phyloP scores from a whole-genome alignment of 2,329 filamentous ascomycete genomes.

The Sclerotinia sclerotiorum region DNA sequence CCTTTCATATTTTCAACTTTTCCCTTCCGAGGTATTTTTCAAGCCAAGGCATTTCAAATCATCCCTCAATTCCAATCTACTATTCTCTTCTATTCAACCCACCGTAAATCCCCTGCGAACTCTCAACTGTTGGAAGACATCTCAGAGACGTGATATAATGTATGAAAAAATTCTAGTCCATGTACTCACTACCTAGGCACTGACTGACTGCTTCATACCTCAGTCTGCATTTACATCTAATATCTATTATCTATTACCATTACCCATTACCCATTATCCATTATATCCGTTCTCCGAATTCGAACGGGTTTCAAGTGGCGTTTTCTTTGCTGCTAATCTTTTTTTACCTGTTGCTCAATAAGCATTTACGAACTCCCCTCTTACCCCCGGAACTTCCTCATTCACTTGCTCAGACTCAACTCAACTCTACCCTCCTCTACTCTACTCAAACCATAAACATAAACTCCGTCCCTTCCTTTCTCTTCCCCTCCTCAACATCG shows the following conservation, averaged over 20 bases:
- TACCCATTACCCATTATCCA: neutral
- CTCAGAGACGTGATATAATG: neutral
- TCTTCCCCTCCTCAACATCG: conserved; percentile 12
- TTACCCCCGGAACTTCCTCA: conserved; percentile 5
- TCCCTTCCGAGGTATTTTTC: too few species aligned
- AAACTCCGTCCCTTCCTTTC: conserved; percentile 4
- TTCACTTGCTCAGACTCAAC: conserved; percentile 7
- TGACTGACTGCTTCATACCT: neutral
- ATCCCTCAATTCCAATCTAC: conserved; percentile 2
- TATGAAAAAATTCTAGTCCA: neutral
- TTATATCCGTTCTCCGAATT: conserved; percentile 6
- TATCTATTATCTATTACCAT: neutral
- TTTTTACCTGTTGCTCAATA: conserved; percentile 15
- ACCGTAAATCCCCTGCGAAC: neutral
- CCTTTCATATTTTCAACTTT: neutral
- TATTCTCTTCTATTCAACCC: neutral
- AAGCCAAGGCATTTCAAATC: conserved; percentile 10
- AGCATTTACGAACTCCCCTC: conserved; percentile 17
- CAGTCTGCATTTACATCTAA: neutral
- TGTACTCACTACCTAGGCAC: neutral
- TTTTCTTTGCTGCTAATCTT: conserved; percentile 14
- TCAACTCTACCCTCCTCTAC: neutral
- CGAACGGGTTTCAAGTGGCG: conserved; percentile 22
- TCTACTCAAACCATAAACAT: neutral
- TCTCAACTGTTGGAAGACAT: neutral